Evolutionary conservation across 345 rosid species (phyloP).

Genomic region (Pistacia vera): DNA sequence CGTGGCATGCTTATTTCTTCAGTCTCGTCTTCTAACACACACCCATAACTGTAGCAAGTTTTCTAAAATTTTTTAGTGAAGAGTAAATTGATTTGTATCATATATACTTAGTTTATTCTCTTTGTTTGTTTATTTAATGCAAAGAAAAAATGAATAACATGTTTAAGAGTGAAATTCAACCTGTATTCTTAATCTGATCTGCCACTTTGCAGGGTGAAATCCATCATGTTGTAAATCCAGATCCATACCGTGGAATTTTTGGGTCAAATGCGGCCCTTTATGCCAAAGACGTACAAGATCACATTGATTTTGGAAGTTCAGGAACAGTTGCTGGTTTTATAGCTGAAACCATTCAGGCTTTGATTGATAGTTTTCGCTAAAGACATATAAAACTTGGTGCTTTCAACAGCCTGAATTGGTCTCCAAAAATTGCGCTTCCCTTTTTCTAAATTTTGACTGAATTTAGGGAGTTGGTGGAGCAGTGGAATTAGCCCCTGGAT

Average conservation of each 20-base stretch:
- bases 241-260: slow-evolving; percentile 85
- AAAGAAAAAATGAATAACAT: no score
- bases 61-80: no score
- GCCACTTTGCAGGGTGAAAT: slow-evolving; percentile 72
- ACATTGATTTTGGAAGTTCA: slow-evolving; percentile 84
- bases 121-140: no score
- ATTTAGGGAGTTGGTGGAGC: slow-evolving; percentile 92
- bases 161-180: no score
- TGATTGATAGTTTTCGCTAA: neutral
- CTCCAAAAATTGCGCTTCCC: neutral
- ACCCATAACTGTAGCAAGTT: no score
- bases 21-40: no score
- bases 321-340: slow-evolving; percentile 94
- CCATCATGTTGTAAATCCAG: slow-evolving; percentile 89
- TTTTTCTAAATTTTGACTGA: slow-evolving; percentile 12
- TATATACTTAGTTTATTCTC: no score
- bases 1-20: no score
- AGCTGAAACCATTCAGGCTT: slow-evolving; percentile 93
- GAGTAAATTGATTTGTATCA: no score
- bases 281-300: slow-evolving; percentile 90
- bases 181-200: slow-evolving; percentile 6
- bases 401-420: slow-evolving; percentile 7
- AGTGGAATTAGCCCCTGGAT: slow-evolving; percentile 95
- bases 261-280: slow-evolving; percentile 79
- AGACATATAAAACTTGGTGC: neutral